Percentiles rank a stretch among this genome's conserved stretches.
Conservation (phyloP, 2,329 filamentous ascomycete species). For the Rutstroemia sp. region DNA sequence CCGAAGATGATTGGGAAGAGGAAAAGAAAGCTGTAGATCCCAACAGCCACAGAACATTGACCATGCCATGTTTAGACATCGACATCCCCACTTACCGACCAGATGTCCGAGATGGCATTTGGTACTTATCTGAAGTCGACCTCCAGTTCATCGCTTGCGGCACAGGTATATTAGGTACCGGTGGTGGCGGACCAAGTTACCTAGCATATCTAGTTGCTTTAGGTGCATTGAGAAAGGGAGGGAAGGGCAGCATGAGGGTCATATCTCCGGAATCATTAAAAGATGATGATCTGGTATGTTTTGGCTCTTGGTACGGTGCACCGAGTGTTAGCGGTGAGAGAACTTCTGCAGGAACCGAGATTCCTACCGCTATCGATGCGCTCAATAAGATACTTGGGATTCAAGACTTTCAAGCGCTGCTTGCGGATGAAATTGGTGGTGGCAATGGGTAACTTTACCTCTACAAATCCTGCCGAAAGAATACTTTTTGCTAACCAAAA, state of each 20-base stretch:
- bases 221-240: constrained; percentile 41
- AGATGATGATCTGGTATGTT: constrained; percentile 45
- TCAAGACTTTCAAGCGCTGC: constrained; percentile 44
- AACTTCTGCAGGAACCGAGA: constrained; percentile 33
- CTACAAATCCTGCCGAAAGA: too few species aligned
- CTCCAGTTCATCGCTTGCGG: constrained; percentile 47
- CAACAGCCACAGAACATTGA: constrained; percentile 11
- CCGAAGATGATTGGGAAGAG: neutral
- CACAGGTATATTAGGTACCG: constrained; percentile 53
- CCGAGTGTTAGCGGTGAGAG: constrained; percentile 40
- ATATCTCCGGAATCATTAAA: constrained; percentile 43
- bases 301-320: constrained; percentile 50
- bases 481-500: constrained; percentile 35
- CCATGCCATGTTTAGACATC: constrained; percentile 17
- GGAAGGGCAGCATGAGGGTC: constrained; percentile 38
- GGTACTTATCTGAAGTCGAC: constrained; percentile 50
- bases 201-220: constrained; percentile 43
- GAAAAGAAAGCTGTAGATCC: constrained; percentile 18
- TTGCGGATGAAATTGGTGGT: constrained; percentile 56
- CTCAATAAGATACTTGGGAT: constrained; percentile 35
- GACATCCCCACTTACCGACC: constrained; percentile 40
- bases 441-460: constrained; percentile 45
- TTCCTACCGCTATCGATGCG: constrained; percentile 44
- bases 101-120: constrained; percentile 39
- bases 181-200: constrained; percentile 51